Percentiles rank a stretch among this genome's conserved stretches.
Conservation (phyloP, 257 asterid species). For the Nicotiana paniculata region DNA sequence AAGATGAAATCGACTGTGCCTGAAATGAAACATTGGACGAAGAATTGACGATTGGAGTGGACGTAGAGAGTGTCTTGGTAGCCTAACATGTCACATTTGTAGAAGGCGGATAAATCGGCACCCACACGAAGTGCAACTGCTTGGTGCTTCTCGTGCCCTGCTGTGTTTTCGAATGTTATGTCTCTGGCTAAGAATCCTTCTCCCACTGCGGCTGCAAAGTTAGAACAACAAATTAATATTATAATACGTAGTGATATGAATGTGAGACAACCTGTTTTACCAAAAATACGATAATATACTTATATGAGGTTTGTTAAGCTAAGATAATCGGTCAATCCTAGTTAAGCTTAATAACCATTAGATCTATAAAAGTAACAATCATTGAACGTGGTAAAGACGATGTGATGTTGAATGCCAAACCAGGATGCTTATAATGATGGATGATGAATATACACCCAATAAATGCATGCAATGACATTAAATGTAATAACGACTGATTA, state of each 20-base stretch:
- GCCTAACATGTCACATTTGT: constrained; percentile 21
- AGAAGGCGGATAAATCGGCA: constrained; percentile 29
- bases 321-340: too few species aligned
- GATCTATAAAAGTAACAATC: too few species aligned
- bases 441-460: too few species aligned
- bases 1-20: constrained; percentile 40
- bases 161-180: constrained; percentile 31
- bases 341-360: too few species aligned
- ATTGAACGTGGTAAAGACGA: too few species aligned
- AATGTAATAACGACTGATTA: too few species aligned
- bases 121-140: constrained; percentile 37
- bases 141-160: constrained; percentile 37
- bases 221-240: not conserved
- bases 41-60: constrained; percentile 30
- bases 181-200: constrained; percentile 23
- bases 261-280: not conserved
- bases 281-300: too few species aligned
- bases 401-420: too few species aligned
- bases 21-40: constrained; percentile 15
- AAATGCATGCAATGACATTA: too few species aligned
- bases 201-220: constrained; percentile 25
- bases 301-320: too few species aligned
- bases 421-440: too few species aligned
- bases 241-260: not conserved
- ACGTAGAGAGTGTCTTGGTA: constrained; percentile 35